Percentiles rank a stretch among this genome's conserved stretches.
phyloP scores from a whole-genome alignment of 192 early-diverging fungal species.

The Coemansia sp. region DNA sequence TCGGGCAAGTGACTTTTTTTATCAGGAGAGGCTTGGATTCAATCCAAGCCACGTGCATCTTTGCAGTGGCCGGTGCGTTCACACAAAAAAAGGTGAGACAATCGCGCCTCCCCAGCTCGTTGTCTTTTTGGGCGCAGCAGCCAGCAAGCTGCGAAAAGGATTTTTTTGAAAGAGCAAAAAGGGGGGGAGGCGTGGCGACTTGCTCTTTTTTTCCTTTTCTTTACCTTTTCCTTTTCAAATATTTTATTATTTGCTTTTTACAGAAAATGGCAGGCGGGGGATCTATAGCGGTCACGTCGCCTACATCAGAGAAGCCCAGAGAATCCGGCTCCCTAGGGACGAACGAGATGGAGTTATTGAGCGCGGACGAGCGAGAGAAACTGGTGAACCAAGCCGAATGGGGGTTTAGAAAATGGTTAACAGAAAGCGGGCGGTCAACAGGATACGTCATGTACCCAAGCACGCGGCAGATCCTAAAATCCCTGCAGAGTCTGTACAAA shows the following conservation, averaged over 20 bases:
- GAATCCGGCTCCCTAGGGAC: not conserved
- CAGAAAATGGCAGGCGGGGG: constrained; percentile 5
- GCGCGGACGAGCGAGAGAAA: constrained; percentile 21
- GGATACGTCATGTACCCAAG: constrained; percentile 49
- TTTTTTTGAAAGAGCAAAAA: not conserved
- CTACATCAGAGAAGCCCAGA: constrained; percentile 8
- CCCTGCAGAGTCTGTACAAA: constrained; percentile 27
- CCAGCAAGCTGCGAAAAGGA: not conserved
- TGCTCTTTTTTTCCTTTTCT: not conserved
- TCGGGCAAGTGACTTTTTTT: not conserved
- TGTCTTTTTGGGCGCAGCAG: not conserved
- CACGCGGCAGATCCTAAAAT: constrained; percentile 40
- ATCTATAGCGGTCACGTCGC: constrained; percentile 25
- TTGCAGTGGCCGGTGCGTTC: not conserved
- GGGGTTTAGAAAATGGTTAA: constrained; percentile 41
- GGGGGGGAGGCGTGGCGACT: not conserved
- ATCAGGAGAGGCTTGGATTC: not conserved
- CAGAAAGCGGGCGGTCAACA: constrained; percentile 14
- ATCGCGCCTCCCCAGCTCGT: not conserved
- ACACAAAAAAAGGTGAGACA: not conserved
- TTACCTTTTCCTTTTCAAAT: not conserved
- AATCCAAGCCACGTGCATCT: not conserved
- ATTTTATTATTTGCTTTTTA: not conserved
- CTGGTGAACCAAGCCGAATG: constrained; percentile 39
- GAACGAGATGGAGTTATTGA: constrained; percentile 8